Evolutionary conservation across 306 rosid genomes (phyloP).

Genomic region (Oxytropis ochrocephala): DNA sequence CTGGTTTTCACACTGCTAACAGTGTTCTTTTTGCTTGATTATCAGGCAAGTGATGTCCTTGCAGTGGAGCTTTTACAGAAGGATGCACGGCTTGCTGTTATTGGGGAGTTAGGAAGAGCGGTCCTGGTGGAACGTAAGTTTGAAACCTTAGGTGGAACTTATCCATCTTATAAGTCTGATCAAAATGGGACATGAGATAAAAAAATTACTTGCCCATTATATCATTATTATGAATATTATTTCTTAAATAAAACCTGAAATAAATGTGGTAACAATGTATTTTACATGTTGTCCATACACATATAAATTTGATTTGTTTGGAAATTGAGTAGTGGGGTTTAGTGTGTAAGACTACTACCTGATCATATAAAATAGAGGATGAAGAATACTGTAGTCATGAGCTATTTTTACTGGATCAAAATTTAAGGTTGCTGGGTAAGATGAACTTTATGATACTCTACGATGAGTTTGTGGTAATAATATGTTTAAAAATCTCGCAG

Average conservation of each 20-base stretch:
- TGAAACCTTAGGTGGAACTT: constrained; percentile 6
- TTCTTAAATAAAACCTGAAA: not conserved
- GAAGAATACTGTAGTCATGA: not conserved
- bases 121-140: constrained; percentile 91
- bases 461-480: not conserved
- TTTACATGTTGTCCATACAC: not conserved
- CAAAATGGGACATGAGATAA: not conserved
- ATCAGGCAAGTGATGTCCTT: constrained; percentile 92
- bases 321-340: not conserved
- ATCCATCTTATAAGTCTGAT: constrained; percentile 1
- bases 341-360: not conserved
- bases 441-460: not conserved
- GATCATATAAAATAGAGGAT: not conserved
- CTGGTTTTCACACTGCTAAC: not conserved
- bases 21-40: constrained; percentile 20
- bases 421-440: not conserved
- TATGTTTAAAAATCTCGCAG: not conserved
- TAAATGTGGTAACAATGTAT: not conserved
- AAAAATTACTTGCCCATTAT: not conserved
- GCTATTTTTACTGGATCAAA: not conserved
- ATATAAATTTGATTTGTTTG: not conserved
- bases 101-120: constrained; percentile 75
- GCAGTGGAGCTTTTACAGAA: constrained; percentile 96
- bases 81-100: constrained; percentile 81
- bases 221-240: not conserved